Base-by-base conservation (phyloP, 179 eudicot genomes). In the Heliamphora pulchella region DNA sequence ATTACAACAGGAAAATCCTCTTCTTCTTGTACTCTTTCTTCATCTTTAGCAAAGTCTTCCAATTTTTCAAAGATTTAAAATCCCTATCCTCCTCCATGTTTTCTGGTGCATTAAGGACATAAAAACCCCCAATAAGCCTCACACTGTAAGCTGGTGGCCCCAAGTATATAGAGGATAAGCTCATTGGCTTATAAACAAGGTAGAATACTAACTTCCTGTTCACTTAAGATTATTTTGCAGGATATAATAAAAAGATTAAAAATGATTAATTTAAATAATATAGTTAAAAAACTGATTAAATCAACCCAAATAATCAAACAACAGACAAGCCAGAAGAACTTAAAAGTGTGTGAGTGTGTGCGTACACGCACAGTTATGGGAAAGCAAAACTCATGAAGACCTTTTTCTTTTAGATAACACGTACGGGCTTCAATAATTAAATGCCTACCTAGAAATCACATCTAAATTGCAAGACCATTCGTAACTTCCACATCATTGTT, bases 381-480 rank as follows among this genome's bases (percentile, higher is more conserved):
- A 75, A 75, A 17, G 78, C 18, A 75, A 71, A 67, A 41, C n/a
- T 39, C 11, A 18, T 67, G 71, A 67, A 6, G 8, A 39, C 48
- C 71, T 43, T 39, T 1, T 20, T 67, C 22, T 11, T 3, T 6
- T 8, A 31, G 4, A 67, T 57, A 15, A 8, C 39, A 75, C 8
- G 7, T 75, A 39, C 46, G 58, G 50, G 3, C 51, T 75, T 8
- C 31, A 75, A 75, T 15, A 41, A 61, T 31, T 57, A 5, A 59
- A 17, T 70, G 51, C 14, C 54, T 15, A n/a, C 8, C 58, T 9
- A 71, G 8, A 50, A n/a, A 17, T 71, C 31, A 71, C 15, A 51
- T 50, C 17, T 8, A 3, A 48, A 11, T 48, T 18, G 58, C 75
- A 71, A 77, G 46, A 22, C 14, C 48, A 3, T 61, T 63, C 79